Conservation (phyloP, 2,329 filamentous ascomycete species). For the Monilinia laxa region DNA sequence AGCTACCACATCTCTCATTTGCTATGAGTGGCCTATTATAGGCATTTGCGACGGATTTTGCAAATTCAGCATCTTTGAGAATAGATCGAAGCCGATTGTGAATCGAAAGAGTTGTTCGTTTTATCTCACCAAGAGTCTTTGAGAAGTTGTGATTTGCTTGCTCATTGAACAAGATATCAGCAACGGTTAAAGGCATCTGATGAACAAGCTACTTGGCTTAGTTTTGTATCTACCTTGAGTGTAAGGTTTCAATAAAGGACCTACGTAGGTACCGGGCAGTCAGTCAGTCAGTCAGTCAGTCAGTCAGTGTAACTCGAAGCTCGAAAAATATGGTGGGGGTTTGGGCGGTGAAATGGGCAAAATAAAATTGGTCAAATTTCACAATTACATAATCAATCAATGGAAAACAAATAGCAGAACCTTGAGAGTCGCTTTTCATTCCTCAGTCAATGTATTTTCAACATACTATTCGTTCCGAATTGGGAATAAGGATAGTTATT, state of each 20-base stretch:
- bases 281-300: not conserved
- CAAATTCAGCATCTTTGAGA: constrained; percentile 72
- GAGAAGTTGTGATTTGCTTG: constrained; percentile 65
- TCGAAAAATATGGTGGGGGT: constrained; percentile 5
- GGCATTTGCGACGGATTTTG: constrained; percentile 56
- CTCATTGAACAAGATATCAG: constrained; percentile 45
- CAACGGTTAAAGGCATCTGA: constrained; percentile 46
- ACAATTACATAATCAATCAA: not conserved
- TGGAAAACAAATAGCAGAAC: too few species aligned
- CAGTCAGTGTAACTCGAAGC: not conserved
- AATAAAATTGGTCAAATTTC: not conserved
- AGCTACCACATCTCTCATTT: constrained; percentile 93
- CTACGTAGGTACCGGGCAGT: too few species aligned
- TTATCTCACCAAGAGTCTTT: constrained; percentile 67
- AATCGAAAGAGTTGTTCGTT: constrained; percentile 73
- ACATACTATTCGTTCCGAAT: too few species aligned
- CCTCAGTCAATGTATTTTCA: too few species aligned
- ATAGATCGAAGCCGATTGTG: constrained; percentile 82
- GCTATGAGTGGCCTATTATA: constrained; percentile 71
- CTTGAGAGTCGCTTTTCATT: too few species aligned
- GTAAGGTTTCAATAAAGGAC: not conserved
- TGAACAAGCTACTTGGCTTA: not conserved
- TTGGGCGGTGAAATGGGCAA: constrained; percentile 14
- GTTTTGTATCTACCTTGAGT: not conserved
- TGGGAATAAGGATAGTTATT: too few species aligned